Base-by-base conservation (phyloP, 768 basidiomycete genomes). In the Amanita pseudoporphyria region DNA sequence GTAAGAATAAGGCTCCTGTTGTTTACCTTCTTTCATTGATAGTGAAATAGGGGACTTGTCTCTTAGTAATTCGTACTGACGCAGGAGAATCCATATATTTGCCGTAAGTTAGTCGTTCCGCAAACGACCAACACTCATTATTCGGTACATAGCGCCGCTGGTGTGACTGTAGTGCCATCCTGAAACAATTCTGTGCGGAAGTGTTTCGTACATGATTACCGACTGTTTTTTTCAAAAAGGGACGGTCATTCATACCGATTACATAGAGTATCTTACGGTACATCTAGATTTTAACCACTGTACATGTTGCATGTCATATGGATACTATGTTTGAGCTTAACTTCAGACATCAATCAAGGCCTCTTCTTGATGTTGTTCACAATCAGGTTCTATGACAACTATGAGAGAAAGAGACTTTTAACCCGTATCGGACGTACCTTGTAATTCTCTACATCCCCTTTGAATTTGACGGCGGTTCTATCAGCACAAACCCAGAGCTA, bases 401-500 rank as follows among this genome's bases (percentile, higher is more conserved):
- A 37, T 37, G 45, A 26, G 28, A 42, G 30, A 33, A 35, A 47
- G 33, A 46, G 12, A 24, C 9, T 2, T 16, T 6, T 22, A 12
- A 30, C 9, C 16, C 6, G 12, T 9, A 16, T 32, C 35, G 38
- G 32, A 57, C 68, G 53, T 45, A 81, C 89, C 84, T 95, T 96
- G 74, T 96, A 96, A 9, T 78, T 80, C 58, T 89, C 79, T 1
- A 96, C 93, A 58, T 96, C 93, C 33, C 92, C 91, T 64, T 68
- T 79, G 72, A 92, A 95, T 64, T 90, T 89, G 51, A 67, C 68
- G 28, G 90, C 87, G 0, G 82, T 84, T 45, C 77, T 82, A 59
- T 92, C 87, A 26, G 81, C 83, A 58, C 94, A 97, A 9, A 96
- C 92, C 90, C 92, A 97, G 18, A 97, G 76, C 88, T 93, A 36